Base-by-base conservation (phyloP, 805 yeast genomes). In the Maudiozyma barnettii region DNA sequence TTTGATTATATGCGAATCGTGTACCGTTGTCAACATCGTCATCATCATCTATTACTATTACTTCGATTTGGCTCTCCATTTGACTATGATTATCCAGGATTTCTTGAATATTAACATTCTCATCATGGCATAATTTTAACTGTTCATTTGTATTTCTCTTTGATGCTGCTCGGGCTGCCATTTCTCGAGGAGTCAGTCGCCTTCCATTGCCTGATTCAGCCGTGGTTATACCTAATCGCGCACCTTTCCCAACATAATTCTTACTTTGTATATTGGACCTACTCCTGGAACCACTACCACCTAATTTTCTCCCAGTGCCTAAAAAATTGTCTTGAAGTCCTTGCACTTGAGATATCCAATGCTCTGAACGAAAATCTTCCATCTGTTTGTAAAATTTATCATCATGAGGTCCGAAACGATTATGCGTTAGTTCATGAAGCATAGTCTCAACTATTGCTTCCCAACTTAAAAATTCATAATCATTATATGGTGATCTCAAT, bases 401-500 rank as follows among this genome's bases (percentile, higher is more conserved):
- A 67, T 91, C 83, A 60, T 91, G 98, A 0, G 95, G 84, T 0
- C 96, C 96, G 57, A 69, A 69, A 19, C 72, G 60, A 61, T 88
- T 90, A 61, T 91, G 98, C 1, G 87, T 77, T 39, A 91, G 70
- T 61, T 91, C 98, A 64, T 91, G 98, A 5, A 91, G 68, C 79
- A 89, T 76, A 0, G 96, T 88, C 1, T 89, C 95, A 22, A 90
- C 59, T 1, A 90, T 66, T 44, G 79, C 80, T 3, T 79, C 73
- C 64, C 81, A 67, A 1, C 89, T 82, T 18, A 80, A 60, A 60
- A 90, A 89, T 48, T 59, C 56, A 30, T 56, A 55, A 22, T 71
- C 72, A 54, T 83, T 76, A 19, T 67, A 62, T 6, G 79, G 77
- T 29, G 75, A 74, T 48, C 98, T 70, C 33, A 91, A 67, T 49